Evolutionary conservation across 192 early-diverging fungal species (phyloP).

Genomic region (Coemansia sp.): DNA sequence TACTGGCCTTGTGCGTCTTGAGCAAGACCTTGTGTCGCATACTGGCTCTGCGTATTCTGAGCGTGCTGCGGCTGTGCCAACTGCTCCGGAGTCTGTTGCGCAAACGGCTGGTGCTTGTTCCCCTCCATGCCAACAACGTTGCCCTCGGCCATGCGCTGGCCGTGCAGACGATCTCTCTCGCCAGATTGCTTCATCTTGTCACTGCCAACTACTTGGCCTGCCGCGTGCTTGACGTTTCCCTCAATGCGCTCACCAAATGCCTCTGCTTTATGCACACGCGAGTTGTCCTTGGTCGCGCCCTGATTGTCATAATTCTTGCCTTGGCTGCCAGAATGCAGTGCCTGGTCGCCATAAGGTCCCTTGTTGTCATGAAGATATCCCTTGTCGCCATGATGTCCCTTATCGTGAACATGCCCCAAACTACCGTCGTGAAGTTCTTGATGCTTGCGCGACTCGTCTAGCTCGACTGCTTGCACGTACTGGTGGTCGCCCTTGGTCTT

Average conservation of each 20-base stretch:
- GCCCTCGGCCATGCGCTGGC: neutral
- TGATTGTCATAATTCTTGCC: no score
- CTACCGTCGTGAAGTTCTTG: neutral
- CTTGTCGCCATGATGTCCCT: neutral
- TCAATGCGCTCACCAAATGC: neutral
- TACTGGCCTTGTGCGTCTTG: neutral
- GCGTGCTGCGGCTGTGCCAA: neutral
- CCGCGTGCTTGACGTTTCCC: neutral
- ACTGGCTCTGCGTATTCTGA: no score
- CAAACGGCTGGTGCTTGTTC: neutral
- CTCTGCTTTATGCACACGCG: no score
- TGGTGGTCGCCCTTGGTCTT: neutral
- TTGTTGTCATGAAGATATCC: neutral
- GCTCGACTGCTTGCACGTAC: neutral
- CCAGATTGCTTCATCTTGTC: neutral
- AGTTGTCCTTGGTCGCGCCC: no score
- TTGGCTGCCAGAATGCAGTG: no score
- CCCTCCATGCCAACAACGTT: no score
- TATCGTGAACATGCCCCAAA: no score
- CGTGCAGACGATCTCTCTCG: neutral
- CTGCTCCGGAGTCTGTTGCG: neutral
- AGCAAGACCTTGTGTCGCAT: no score
- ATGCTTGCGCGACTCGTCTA: neutral
- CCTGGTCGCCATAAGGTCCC: neutral
- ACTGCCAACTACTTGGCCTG: neutral